Evolutionary conservation across 1,139 yeast genomes (phyloP).

Genomic region (Petasospora rhodanensis): DNA sequence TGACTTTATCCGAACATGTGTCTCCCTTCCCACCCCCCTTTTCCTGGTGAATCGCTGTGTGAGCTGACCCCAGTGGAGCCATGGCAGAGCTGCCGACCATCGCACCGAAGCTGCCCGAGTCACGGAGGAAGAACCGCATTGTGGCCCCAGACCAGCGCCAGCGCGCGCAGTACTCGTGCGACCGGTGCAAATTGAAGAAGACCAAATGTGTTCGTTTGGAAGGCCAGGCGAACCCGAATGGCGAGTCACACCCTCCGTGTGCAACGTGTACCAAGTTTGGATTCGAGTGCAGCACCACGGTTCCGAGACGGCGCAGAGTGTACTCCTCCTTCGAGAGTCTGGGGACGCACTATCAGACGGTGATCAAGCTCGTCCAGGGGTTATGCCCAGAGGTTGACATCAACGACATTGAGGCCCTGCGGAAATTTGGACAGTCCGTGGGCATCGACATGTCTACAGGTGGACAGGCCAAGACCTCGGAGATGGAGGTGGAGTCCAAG

Average conservation of each 20-base stretch:
- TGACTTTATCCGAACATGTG: too few species aligned
- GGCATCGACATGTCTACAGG: slow-evolving; percentile 31
- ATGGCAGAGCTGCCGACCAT: slow-evolving; percentile 4
- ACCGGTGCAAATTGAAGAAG: slow-evolving; percentile 40
- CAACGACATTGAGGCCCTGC: slow-evolving; percentile 34
- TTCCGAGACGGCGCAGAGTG: slow-evolving; percentile 35
- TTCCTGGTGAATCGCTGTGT: too few species aligned
- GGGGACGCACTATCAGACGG: slow-evolving; percentile 36
- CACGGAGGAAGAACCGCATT: slow-evolving; percentile 21
- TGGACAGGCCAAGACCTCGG: slow-evolving; percentile 7
- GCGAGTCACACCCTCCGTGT: slow-evolving; percentile 39
- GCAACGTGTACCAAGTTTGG: slow-evolving; percentile 33
- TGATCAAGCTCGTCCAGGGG: slow-evolving; percentile 33
- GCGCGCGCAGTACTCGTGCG: slow-evolving; percentile 41
- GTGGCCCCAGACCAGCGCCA: slow-evolving; percentile 35
- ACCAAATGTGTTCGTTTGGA: slow-evolving; percentile 35
- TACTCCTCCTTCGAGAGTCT: slow-evolving; percentile 36
- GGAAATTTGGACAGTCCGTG: slow-evolving; percentile 32
- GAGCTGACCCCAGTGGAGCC: too few species aligned
- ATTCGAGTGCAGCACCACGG: slow-evolving; percentile 36
- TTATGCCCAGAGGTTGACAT: slow-evolving; percentile 40
- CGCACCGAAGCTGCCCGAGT: slow-evolving; percentile 17
- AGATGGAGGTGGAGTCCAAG: slow-evolving; percentile 20
- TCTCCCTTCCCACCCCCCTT: too few species aligned
- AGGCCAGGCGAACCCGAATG: too few species aligned